phyloP scores from a whole-genome alignment of 148 eudicot genomes.

The Vaccinium corymbosum region DNA sequence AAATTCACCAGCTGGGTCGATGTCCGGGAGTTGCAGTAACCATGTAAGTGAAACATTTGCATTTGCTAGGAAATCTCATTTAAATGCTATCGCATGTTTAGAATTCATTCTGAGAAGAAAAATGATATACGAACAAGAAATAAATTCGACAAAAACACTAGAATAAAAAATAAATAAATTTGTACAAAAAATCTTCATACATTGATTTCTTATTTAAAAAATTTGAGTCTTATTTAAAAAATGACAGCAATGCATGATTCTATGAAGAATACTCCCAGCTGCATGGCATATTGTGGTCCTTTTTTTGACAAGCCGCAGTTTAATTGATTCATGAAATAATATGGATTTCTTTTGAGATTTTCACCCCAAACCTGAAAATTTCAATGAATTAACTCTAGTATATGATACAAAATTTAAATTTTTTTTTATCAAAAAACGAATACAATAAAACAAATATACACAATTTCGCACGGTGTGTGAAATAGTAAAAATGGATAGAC shows the following conservation, averaged over 20 bases:
- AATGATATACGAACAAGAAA: no score
- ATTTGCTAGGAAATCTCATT: neutral
- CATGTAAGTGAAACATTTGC: slow-evolving; percentile 22
- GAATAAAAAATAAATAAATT: no score
- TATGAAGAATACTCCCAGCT: neutral
- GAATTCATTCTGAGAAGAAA: no score
- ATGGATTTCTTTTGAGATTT: neutral
- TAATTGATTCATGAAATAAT: neutral
- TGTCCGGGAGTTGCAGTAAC: slow-evolving; percentile 30
- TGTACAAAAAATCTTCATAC: no score
- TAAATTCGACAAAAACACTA: no score
- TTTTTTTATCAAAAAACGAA: neutral
- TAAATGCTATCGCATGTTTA: no score
- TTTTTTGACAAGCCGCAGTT: neutral
- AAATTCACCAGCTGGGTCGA: slow-evolving; percentile 37
- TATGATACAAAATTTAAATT: neutral
- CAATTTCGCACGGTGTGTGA: neutral
- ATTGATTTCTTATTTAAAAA: no score
- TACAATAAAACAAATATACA: neutral
- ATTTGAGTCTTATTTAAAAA: no score
- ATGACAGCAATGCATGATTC: neutral
- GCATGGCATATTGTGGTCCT: neutral
- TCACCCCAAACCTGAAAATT: neutral
- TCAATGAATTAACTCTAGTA: neutral
- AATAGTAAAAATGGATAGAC: neutral